Evolutionary conservation across 371 early-diverging fungal genomes (phyloP), one percentile per base, ranked within the genome.

Genomic region (Syncephalastrum contaminatum): DNA sequence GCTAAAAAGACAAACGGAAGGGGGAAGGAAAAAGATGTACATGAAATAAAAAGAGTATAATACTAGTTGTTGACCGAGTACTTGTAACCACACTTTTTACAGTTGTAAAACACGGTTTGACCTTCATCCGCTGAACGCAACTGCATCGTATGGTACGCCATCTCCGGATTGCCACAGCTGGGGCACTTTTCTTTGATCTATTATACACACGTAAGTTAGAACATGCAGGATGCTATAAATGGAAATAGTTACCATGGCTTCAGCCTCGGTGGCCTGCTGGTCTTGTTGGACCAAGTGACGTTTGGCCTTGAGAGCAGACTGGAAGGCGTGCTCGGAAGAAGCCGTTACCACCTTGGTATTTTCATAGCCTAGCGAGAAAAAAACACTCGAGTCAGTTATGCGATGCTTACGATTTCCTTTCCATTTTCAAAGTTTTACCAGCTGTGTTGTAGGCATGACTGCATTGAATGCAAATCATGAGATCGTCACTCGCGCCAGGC

Each of bases 51-150:
- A 36, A 36, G 30, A 46, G 39, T 6, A 30, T n/a, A 16, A 25
- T 10, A 40, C 45, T 55, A 55, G 30, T 45, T 45, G 54, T 77
- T 77, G 64, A 77, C 64, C 45, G 73, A 73, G 63, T 67, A 73
- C 59, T 77, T 77, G 62, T 77, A 71, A 83, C 97, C 97, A 86
- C 99, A 99, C 71, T 96, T 94, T 46, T 85, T 84, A 77, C 99
- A 99, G 66, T 87, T 88, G 77, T 97, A 99, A 72, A 99, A 99
- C 14, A 99, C 92, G 1, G 99, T 99, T 78, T 99, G 99, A 43
- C 99, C 99, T 90, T 99, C 99, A 87, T 99, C 99, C 16, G 99
- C 99, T 48, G 96, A 95, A 57, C 99, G 90, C 60, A 99, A 73
- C 72, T 99, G 99, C 83, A 96, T 94, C 0, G 99, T 98, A 72